Conservation (phyloP, 768 basidiomycete species). For the Pleurotus eryngii region DNA sequence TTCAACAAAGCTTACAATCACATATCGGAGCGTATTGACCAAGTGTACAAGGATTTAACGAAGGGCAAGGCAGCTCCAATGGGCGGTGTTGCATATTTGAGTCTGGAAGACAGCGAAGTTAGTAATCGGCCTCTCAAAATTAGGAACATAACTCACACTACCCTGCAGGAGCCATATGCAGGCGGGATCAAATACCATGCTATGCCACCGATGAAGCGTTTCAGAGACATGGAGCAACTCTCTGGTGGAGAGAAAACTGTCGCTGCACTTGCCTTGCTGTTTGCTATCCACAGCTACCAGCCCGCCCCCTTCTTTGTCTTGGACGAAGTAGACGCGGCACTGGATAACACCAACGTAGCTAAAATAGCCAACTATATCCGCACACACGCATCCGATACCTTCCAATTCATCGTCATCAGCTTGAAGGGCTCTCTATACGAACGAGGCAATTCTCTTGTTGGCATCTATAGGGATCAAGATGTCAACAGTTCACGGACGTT, state of each 20-base stretch:
- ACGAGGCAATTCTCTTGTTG: conserved; percentile 84
- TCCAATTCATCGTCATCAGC: conserved; percentile 98
- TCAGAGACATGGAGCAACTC: conserved; percentile 98
- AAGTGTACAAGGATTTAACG: conserved; percentile 96
- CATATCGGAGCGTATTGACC: conserved; percentile 91
- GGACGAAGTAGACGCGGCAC: conserved; percentile 97
- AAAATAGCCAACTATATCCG: conserved; percentile 94
- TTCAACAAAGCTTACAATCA: conserved; percentile 97
- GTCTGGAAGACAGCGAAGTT: conserved; percentile 94
- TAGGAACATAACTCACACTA: not conserved
- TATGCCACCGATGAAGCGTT: conserved; percentile 99
- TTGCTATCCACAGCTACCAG: conserved; percentile 97
- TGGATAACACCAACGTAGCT: conserved; percentile 98
- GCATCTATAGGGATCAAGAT: conserved; percentile 92
- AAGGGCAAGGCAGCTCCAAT: conserved; percentile 91
- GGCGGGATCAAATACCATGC: conserved; percentile 97
- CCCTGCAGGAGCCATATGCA: conserved; percentile 69
- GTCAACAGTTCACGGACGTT: conserved; percentile 89
- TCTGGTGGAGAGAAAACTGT: conserved; percentile 99
- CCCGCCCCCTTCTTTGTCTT: conserved; percentile 97
- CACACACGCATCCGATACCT: conserved; percentile 73
- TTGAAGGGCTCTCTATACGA: conserved; percentile 93
- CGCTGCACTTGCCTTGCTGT: conserved; percentile 92
- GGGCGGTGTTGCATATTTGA: conserved; percentile 96
- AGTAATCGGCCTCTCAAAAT: conserved; percentile 11